Evolutionary conservation across 2,329 filamentous ascomycete species (phyloP).

Genomic region (Diplodia corticola): DNA sequence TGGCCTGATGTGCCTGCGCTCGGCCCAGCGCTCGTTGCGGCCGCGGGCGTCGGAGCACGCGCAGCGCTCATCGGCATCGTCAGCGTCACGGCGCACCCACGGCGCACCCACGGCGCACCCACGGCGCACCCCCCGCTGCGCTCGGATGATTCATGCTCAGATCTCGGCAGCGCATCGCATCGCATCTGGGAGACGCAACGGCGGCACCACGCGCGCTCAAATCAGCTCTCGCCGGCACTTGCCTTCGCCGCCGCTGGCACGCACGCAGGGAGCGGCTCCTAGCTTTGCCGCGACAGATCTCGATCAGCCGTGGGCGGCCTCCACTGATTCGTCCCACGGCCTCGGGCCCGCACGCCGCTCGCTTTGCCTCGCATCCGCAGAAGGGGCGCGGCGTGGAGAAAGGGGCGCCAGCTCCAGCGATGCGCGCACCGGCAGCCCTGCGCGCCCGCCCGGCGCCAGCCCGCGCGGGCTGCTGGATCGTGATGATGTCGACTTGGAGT

Average conservation of each 20-base stretch:
- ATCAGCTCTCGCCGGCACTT: conserved; percentile 11
- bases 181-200: conserved; percentile 9
- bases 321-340: conserved; percentile 19
- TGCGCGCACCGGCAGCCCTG: conserved; percentile 3
- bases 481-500: conserved; percentile 5
- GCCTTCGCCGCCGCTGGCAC: conserved; percentile 8
- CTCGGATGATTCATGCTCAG: conserved; percentile 19
- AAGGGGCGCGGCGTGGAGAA: conserved; percentile 3
- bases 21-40: neutral
- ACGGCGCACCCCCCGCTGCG: conserved; percentile 8
- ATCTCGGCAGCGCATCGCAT: conserved; percentile 16
- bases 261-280: conserved; percentile 18
- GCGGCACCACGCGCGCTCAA: neutral
- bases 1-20: conserved; percentile 11
- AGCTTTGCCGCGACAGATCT: conserved; percentile 21
- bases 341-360: conserved; percentile 17
- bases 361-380: conserved; percentile 7
- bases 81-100: conserved; percentile 8
- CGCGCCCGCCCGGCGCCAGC: neutral
- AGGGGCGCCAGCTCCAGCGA: neutral
- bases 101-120: too few relatives aligned
- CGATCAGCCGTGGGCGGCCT: conserved; percentile 15
- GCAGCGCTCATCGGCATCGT: conserved; percentile 16
- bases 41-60: neutral
- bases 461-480: conserved; percentile 3